Conservation (phyloP, 1,139 yeast genomes). For the Diutina catenulata region DNA sequence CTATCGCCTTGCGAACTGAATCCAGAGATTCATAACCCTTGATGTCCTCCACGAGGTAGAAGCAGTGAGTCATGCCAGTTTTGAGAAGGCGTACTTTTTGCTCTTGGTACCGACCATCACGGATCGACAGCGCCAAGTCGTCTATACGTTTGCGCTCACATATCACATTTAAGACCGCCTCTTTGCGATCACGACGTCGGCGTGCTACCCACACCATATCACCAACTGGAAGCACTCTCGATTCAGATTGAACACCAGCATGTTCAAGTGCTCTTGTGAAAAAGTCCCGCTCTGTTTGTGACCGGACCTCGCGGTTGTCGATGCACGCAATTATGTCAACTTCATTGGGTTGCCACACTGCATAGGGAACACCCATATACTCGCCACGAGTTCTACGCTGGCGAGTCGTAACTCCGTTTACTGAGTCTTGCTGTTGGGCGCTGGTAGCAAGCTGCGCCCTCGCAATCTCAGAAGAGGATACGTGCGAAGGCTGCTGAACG, state of each 20-base stretch:
- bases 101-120: slow-evolving; percentile 80
- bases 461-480: too few relatives aligned
- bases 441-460: too few relatives aligned
- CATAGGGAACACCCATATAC: slow-evolving; percentile 17
- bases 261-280: slow-evolving; percentile 43
- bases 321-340: slow-evolving; percentile 53
- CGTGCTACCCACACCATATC: slow-evolving; percentile 87
- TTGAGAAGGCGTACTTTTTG: slow-evolving; percentile 68
- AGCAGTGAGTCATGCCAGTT: slow-evolving; percentile 55
- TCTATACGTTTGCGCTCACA: slow-evolving; percentile 84
- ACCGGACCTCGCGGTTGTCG: slow-evolving; percentile 73
- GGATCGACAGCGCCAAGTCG: slow-evolving; percentile 72
- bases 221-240: slow-evolving; percentile 61
- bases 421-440: too few relatives aligned
- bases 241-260: slow-evolving; percentile 41
- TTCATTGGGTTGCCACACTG: slow-evolving; percentile 26
- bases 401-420: too few relatives aligned
- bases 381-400: not conserved
- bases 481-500: not conserved
- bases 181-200: slow-evolving; percentile 42
- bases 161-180: slow-evolving; percentile 65
- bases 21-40: slow-evolving; percentile 27
- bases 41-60: slow-evolving; percentile 75
- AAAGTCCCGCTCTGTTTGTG: slow-evolving; percentile 51
- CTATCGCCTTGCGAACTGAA: slow-evolving; percentile 39